A percentile compares a stretch with the other conserved stretches of the same genome.
phyloP scores from a whole-genome alignment of 129 eudicot species.

The Centella asiatica region DNA sequence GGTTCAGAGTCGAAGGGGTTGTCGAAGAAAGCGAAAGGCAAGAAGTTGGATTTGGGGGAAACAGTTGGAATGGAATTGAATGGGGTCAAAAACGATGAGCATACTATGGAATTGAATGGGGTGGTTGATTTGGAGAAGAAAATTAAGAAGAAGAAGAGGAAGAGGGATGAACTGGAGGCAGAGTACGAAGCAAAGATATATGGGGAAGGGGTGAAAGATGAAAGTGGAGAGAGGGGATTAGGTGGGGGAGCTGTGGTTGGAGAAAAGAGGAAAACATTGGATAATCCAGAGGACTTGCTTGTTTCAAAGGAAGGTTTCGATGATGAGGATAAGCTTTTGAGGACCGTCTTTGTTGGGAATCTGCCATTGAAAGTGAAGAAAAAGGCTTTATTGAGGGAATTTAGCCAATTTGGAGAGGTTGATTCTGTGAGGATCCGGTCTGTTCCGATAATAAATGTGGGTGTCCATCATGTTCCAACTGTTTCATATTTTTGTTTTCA shows the following conservation, averaged over 20 bases:
- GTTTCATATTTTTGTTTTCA: neutral
- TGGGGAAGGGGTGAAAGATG: constrained; percentile 41
- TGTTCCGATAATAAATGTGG: constrained; percentile 71
- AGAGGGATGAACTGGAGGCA: constrained; percentile 85
- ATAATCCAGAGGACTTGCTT: constrained; percentile 48
- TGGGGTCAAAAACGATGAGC: too few relatives aligned
- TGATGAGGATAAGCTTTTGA: constrained; percentile 82
- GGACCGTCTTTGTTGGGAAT: constrained; percentile 96
- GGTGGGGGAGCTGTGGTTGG: constrained; percentile 37
- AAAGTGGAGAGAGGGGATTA: constrained; percentile 21
- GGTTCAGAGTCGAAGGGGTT: neutral
- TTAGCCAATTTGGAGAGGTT: constrained; percentile 71
- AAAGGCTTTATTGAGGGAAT: constrained; percentile 67
- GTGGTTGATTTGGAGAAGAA: constrained; percentile 16
- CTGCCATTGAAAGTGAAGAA: constrained; percentile 88
- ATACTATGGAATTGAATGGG: constrained; percentile 4
- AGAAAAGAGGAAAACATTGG: constrained; percentile 74
- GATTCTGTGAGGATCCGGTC: constrained; percentile 89
- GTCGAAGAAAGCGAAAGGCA: constrained; percentile 4
- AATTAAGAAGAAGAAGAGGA: constrained; percentile 79
- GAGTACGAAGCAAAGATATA: constrained; percentile 65
- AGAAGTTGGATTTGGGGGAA: constrained; percentile 13
- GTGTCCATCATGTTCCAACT: constrained; percentile 11
- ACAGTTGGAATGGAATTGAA: neutral
- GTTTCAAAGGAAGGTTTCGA: constrained; percentile 89